Evolutionary conservation across 257 asterid species (phyloP).

Genomic region (Fraxinus quadrangulata): DNA sequence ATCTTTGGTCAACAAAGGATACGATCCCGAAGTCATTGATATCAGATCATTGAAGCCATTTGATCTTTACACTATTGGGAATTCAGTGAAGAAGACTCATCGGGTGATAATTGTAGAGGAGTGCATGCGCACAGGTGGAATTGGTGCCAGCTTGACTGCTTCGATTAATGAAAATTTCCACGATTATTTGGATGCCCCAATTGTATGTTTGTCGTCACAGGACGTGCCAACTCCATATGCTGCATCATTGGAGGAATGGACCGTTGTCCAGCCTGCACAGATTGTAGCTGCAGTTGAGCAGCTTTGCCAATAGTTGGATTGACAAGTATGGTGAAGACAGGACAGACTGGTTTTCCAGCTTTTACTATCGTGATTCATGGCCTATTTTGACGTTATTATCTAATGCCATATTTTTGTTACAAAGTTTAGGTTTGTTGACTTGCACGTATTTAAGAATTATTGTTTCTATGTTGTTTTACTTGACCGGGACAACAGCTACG

Average conservation of each 20-base stretch:
- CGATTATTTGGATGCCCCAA: slow-evolving; percentile 78
- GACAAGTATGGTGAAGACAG: neutral
- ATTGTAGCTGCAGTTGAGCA: slow-evolving; percentile 83
- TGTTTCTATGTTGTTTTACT: neutral
- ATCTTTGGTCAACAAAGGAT: slow-evolving; percentile 72
- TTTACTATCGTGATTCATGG: too few relatives aligned
- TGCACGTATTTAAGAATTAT: neutral
- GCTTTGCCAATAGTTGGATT: slow-evolving; percentile 50
- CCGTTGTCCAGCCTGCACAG: slow-evolving; percentile 84
- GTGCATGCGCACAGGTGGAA: slow-evolving; percentile 94
- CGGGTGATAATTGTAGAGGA: slow-evolving; percentile 78
- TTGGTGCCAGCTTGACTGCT: slow-evolving; percentile 81
- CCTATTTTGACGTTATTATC: neutral
- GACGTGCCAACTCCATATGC: slow-evolving; percentile 91
- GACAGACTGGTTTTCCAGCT: neutral
- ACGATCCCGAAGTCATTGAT: slow-evolving; percentile 82
- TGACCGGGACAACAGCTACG: neutral
- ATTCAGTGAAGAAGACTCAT: slow-evolving; percentile 80
- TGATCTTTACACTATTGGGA: slow-evolving; percentile 74
- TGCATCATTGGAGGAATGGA: slow-evolving; percentile 73
- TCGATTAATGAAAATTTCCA: slow-evolving; percentile 71
- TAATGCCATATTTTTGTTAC: neutral
- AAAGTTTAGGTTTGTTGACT: neutral
- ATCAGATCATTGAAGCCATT: slow-evolving; percentile 84
- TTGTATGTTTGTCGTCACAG: slow-evolving; percentile 74